Conservation (phyloP, 768 basidiomycete species). For the Asterophora parasitica region DNA sequence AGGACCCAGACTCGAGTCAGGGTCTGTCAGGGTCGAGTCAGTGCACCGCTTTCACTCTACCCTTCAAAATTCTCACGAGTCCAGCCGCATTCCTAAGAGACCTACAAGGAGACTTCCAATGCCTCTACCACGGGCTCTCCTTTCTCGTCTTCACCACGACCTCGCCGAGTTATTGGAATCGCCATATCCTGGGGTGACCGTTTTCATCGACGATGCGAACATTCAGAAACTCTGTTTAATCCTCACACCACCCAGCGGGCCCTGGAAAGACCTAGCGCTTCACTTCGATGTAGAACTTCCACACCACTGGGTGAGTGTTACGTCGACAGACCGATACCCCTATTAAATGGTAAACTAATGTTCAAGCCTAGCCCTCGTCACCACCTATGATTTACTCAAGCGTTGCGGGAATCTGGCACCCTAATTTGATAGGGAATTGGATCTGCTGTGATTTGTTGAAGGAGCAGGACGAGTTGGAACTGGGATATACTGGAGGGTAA, state of each 20-base stretch:
- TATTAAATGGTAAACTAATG: slow-evolving; percentile 1
- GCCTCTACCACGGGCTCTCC: slow-evolving; percentile 21
- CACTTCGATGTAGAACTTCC: slow-evolving; percentile 39
- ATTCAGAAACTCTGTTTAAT: slow-evolving; percentile 38
- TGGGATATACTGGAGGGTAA: slow-evolving; percentile 35
- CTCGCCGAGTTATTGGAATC: slow-evolving; percentile 35
- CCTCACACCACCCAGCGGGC: slow-evolving; percentile 40
- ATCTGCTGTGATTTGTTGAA: slow-evolving; percentile 43
- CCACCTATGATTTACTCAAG: slow-evolving; percentile 33
- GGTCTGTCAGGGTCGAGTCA: too few relatives aligned
- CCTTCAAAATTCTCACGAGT: too few relatives aligned
- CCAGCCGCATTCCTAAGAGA: too few relatives aligned
- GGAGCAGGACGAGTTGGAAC: slow-evolving; percentile 17
- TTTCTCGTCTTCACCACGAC: slow-evolving; percentile 34
- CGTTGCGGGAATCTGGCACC: slow-evolving; percentile 33
- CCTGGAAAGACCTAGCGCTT: slow-evolving; percentile 37
- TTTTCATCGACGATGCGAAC: slow-evolving; percentile 39
- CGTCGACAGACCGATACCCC: too few relatives aligned
- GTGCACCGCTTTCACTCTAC: too few relatives aligned
- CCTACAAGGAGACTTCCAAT: background rate
- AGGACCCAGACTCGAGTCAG: too few relatives aligned
- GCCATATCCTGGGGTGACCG: slow-evolving; percentile 39
- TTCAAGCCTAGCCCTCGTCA: slow-evolving; percentile 25
- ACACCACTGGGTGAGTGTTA: slow-evolving; percentile 30
- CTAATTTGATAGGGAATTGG: slow-evolving; percentile 33